Percentiles rank a stretch among this genome's conserved stretches.
These are phyloP conservation scores for Yamadazyma sp. DNA, from an alignment of 1,139 yeast genomes.

Conservation along the genomic window DNA sequence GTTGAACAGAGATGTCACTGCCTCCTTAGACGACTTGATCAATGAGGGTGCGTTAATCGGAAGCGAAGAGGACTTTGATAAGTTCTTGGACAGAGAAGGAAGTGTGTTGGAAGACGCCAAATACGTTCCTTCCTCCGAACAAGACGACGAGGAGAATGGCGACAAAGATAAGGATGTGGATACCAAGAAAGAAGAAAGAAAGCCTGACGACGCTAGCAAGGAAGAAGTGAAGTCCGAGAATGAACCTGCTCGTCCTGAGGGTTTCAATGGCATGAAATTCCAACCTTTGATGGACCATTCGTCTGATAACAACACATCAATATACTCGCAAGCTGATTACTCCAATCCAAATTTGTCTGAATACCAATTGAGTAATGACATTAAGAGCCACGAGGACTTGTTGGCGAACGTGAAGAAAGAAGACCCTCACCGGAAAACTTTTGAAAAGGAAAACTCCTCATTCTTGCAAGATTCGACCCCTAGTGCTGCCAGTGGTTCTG, in stretches of 20 bases:
- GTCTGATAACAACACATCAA: conserved; percentile 3
- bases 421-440: conserved; percentile 32
- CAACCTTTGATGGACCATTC: conserved; percentile 9
- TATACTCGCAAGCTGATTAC: conserved; percentile 30
- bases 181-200: conserved; percentile 11
- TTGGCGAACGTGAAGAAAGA: conserved; percentile 35
- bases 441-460: conserved; percentile 11
- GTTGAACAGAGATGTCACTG: conserved; percentile 28
- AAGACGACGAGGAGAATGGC: not conserved
- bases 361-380: conserved; percentile 44
- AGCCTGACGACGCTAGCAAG: not conserved
- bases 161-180: conserved; percentile 4
- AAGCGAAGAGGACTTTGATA: conserved; percentile 56
- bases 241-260: conserved; percentile 1
- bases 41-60: conserved; percentile 62
- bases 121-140: conserved; percentile 15
- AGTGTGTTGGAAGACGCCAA: conserved; percentile 48
- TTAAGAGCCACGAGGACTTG: conserved; percentile 38
- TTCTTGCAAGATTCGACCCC: conserved; percentile 6
- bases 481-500: not conserved
- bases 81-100: conserved; percentile 53
- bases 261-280: conserved; percentile 5
- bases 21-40: conserved; percentile 56
- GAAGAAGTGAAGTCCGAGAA: conserved; percentile 7
- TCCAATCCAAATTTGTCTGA: conserved; percentile 51